Base-by-base conservation (phyloP, 805 yeast species). In the Candida methanosorbosa region DNA sequence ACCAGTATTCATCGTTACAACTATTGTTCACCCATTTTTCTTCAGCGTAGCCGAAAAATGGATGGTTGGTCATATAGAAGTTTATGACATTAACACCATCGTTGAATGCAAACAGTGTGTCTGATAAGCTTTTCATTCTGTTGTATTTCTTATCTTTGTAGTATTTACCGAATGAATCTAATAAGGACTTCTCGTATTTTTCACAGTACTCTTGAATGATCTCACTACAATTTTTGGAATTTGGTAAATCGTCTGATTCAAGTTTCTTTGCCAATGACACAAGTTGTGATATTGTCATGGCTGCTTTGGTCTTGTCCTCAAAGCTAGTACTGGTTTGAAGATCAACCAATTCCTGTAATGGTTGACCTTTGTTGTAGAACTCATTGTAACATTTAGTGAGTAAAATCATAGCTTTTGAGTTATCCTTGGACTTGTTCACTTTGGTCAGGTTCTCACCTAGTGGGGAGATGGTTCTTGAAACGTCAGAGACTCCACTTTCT, bases 11-110 rank as follows among this genome's bases (percentile, higher is more conserved):
- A 31, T 63, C 55, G 17, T 57, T 48, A 13, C 56, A 47, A 17
- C 42, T 43, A 15, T 31, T 38, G 20, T 53, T 57, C 15, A 56
- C 60, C n/a, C 61, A 15, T 39, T 65, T 45, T 38, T 72, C 70
- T 41, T 69, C 61, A 25, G 62, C 65, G 36, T 48, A 42, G 14
- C 67, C 63, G 54, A 88, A 81, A 38, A 80, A 70, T 32, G 78
- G 81, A 50, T 83, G 85, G 50, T 83, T 86, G 20, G 75, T 77
- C 28, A 88, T 82, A 58, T 84, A 90, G 32, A 80, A 76, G 50
- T 80, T 85, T 8, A 85, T 81, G 8, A 88, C 90, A 38, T 81
- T 78, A 9, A 73, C 68, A 11, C 96, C 96, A 15, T 86, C 90
- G 50, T 90, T 88, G 62, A 78, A 90, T 40, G 78, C 83, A 35